phyloP scores from a whole-genome alignment of 2,329 filamentous ascomycete species.

The Pseudonectria foliicola region DNA sequence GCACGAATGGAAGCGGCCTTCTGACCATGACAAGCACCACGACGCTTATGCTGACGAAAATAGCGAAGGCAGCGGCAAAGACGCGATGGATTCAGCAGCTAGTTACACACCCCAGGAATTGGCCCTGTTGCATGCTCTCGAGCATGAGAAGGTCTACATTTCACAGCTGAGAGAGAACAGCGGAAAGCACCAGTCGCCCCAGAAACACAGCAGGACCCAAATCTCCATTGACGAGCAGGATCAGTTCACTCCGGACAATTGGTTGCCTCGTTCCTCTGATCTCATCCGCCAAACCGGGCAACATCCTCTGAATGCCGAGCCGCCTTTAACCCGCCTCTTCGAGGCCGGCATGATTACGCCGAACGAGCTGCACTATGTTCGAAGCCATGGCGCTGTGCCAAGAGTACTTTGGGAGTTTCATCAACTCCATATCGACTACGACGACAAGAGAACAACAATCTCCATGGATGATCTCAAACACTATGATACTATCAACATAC shows the following conservation, averaged over 20 bases:
- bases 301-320: constrained; percentile 45
- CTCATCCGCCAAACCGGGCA: constrained; percentile 45
- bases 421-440: constrained; percentile 34
- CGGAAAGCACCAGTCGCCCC: constrained; percentile 18
- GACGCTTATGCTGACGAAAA: constrained; percentile 9
- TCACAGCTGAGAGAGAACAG: constrained; percentile 32
- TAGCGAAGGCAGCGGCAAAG: constrained; percentile 6
- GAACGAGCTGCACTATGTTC: constrained; percentile 43
- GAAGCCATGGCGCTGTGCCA: constrained; percentile 48
- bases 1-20: constrained; percentile 12
- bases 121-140: constrained; percentile 31
- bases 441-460: constrained; percentile 28
- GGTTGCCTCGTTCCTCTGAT: constrained; percentile 39
- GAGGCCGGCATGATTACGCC: constrained; percentile 43
- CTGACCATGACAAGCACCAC: constrained; percentile 17
- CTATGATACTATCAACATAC: constrained; percentile 40
- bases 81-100: constrained; percentile 7
- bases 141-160: constrained; percentile 37
- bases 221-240: constrained; percentile 27
- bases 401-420: constrained; percentile 43
- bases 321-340: constrained; percentile 33
- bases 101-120: constrained; percentile 35
- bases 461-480: constrained; percentile 37
- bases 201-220: constrained; percentile 12
- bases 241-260: constrained; percentile 46